Evolutionary conservation across 768 basidiomycete species (phyloP).

Genomic region (Amanita subjunquillea): DNA sequence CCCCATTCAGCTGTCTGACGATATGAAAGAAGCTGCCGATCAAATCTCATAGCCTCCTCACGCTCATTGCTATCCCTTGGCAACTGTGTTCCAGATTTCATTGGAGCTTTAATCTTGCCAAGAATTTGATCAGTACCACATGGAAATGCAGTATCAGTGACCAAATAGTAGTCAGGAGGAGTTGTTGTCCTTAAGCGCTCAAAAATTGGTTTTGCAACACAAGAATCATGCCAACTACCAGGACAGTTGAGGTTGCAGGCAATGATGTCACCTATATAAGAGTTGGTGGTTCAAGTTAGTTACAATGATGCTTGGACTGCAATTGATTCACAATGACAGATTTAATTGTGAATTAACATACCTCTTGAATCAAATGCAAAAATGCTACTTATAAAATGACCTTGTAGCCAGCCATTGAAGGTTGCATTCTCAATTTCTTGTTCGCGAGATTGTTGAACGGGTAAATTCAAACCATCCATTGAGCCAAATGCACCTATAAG

Average conservation of each 20-base stretch:
- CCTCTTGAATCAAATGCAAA: slow-evolving; percentile 25
- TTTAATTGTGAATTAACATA: slow-evolving; percentile 7
- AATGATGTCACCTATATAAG: slow-evolving; percentile 24
- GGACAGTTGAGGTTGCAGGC: slow-evolving; percentile 25
- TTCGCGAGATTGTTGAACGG: slow-evolving; percentile 24
- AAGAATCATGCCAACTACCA: slow-evolving; percentile 39
- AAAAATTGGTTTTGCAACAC: slow-evolving; percentile 28
- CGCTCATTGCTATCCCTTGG: too few species aligned
- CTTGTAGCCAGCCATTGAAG: slow-evolving; percentile 32
- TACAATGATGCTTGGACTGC: not conserved
- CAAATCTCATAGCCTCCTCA: too few species aligned
- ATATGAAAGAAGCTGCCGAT: too few species aligned
- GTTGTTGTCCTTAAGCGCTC: slow-evolving; percentile 19
- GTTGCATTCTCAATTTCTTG: too few species aligned
- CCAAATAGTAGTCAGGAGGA: slow-evolving; percentile 32
- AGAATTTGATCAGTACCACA: slow-evolving; percentile 19
- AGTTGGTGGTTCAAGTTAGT: too few species aligned
- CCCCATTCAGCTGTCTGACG: too few species aligned
- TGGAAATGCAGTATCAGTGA: slow-evolving; percentile 42
- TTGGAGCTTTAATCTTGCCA: slow-evolving; percentile 24
- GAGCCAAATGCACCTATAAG: too few species aligned
- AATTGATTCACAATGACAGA: not conserved
- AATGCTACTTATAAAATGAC: slow-evolving; percentile 29
- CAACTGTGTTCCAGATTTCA: slow-evolving; percentile 27
- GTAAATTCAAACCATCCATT: slow-evolving; percentile 31